These are phyloP conservation scores for Haplographium delicatum DNA, from an alignment of 495 filamentous ascomycete species.

Conservation along the genomic window DNA sequence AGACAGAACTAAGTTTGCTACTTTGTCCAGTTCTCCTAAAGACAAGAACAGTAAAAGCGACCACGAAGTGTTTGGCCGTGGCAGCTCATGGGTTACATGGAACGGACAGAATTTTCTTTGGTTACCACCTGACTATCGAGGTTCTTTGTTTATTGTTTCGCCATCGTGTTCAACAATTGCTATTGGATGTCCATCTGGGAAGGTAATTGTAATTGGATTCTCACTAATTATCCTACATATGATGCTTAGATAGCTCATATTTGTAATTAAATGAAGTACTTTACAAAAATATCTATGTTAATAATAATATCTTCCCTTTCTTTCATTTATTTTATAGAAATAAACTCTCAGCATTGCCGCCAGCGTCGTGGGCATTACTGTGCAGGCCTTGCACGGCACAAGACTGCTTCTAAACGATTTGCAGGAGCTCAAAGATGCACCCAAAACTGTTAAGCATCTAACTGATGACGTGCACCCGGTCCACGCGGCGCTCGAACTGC, in stretches of 20 bases:
- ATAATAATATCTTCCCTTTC: too few species aligned
- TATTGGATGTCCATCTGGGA: slow-evolving; percentile 1
- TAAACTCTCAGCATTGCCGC: slow-evolving; percentile 34
- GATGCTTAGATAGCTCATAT: too few species aligned
- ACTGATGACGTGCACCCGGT: slow-evolving; percentile 30
- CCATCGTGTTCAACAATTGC: not conserved
- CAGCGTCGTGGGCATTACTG: slow-evolving; percentile 31
- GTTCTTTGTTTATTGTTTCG: not conserved
- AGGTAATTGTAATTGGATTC: not conserved
- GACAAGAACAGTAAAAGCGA: not conserved
- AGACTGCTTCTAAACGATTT: slow-evolving; percentile 35
- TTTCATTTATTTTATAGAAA: too few species aligned
- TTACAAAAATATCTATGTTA: too few species aligned
- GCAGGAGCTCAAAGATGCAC: slow-evolving; percentile 35
- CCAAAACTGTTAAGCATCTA: slow-evolving; percentile 29
- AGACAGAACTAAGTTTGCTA: not conserved
- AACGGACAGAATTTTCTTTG: not conserved
- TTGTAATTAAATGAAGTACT: too few species aligned
- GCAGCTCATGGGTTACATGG: not conserved
- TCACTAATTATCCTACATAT: not conserved
- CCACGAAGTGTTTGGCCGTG: not conserved
- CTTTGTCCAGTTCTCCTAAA: not conserved
- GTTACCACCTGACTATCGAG: not conserved
- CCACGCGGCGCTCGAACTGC: slow-evolving; percentile 28
- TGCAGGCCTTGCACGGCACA: slow-evolving; percentile 33